phyloP scores from a whole-genome alignment of 2,329 filamentous ascomycete species.

The Trichoderma aggressivum region DNA sequence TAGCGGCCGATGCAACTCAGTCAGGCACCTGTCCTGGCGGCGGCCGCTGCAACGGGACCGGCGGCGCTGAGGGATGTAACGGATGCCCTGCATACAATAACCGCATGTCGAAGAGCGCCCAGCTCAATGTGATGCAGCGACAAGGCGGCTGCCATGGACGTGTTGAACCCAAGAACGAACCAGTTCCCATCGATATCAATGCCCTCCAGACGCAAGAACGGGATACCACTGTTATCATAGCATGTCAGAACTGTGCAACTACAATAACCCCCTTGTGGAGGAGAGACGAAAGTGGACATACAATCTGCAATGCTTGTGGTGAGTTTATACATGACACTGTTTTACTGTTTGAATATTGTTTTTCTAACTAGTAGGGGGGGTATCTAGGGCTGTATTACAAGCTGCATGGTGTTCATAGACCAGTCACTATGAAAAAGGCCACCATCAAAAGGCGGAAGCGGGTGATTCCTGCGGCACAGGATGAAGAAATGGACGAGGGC shows the following conservation, averaged over 20 bases:
- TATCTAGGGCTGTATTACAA: constrained; percentile 85
- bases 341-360: neutral
- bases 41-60: constrained; percentile 92
- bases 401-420: constrained; percentile 87
- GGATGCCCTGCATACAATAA: constrained; percentile 98
- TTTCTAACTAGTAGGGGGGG: neutral
- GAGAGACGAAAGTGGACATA: constrained; percentile 88
- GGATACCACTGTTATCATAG: constrained; percentile 59
- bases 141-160: constrained; percentile 35
- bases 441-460: constrained; percentile 95
- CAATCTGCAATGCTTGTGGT: constrained; percentile 99
- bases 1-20: constrained; percentile 69
- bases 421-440: constrained; percentile 97
- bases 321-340: constrained; percentile 37
- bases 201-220: constrained; percentile 32
- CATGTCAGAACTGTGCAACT: constrained; percentile 95
- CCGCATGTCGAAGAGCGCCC: constrained; percentile 81
- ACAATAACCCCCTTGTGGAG: constrained; percentile 96
- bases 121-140: constrained; percentile 58
- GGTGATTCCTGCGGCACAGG: constrained; percentile 74
- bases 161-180: constrained; percentile 28
- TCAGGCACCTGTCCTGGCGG: constrained; percentile 93
- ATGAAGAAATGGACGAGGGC: constrained; percentile 48
- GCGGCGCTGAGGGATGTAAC: constrained; percentile 89
- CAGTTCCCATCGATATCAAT: constrained; percentile 34